A percentile compares a stretch with the other conserved stretches of the same genome.
Evolutionary conservation across 2,329 filamentous ascomycete species (phyloP).

Genomic region (Fusarium odoratissimum): DNA sequence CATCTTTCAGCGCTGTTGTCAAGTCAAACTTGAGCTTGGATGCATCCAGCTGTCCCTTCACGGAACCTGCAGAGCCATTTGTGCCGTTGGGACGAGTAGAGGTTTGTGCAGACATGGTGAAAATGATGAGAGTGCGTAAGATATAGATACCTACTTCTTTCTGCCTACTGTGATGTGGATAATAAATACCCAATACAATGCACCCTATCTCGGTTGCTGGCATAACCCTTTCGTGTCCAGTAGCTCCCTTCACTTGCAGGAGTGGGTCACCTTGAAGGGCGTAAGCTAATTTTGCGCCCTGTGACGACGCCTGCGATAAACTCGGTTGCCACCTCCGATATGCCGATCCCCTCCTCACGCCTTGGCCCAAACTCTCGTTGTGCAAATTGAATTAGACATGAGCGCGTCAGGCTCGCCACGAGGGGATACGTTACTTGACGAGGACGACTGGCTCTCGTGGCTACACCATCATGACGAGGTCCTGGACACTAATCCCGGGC

Average conservation of each 20-base stretch:
- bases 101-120: not conserved
- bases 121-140: rapidly evolving
- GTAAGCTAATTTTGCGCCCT: not conserved
- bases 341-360: not conserved
- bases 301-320: not conserved
- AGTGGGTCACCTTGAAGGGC: not conserved
- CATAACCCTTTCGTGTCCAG: not conserved
- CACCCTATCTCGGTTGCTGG: not conserved
- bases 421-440: rapidly evolving
- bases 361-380: not conserved
- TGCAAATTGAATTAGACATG: not conserved
- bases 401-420: rapidly evolving
- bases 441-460: not conserved
- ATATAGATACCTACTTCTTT: rapidly evolving
- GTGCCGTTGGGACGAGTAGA: not conserved
- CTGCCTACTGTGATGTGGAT: rapidly evolving
- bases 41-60: not conserved
- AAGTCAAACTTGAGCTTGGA: not conserved
- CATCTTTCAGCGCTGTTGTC: not conserved
- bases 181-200: not conserved
- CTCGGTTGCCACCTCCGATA: not conserved
- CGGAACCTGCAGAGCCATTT: rapidly evolving
- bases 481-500: rapidly evolving
- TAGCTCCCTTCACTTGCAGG: not conserved
- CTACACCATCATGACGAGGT: not conserved